Percentiles rank a stretch among this genome's conserved stretches.
phyloP scores from a whole-genome alignment of 768 basidiomycete genomes.

The Sutorius australiensis region DNA sequence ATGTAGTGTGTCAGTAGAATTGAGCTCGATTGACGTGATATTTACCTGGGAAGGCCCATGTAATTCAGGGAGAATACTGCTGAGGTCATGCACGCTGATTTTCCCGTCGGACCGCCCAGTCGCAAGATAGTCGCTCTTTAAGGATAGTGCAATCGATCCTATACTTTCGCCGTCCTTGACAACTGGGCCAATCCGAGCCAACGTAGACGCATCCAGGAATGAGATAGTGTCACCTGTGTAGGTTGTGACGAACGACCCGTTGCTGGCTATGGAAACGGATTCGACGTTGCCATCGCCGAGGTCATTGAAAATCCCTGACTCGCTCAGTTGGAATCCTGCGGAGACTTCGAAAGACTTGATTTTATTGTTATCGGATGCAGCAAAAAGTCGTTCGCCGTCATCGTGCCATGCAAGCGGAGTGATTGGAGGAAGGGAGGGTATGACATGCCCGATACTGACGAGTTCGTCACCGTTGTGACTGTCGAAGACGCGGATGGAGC shows the following conservation, averaged over 20 bases:
- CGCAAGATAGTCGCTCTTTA: neutral
- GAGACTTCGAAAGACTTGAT: neutral
- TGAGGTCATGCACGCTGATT: neutral
- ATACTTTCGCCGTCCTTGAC: neutral
- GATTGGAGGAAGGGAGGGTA: neutral
- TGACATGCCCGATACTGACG: neutral
- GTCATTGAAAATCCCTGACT: neutral
- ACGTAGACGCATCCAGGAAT: neutral
- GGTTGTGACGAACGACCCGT: neutral
- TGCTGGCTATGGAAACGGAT: neutral
- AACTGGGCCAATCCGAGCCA: neutral
- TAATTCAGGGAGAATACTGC: neutral
- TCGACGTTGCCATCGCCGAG: neutral
- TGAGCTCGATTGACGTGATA: neutral
- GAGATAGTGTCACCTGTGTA: neutral
- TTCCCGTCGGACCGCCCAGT: neutral
- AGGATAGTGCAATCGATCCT: neutral
- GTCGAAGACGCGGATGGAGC: neutral
- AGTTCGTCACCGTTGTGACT: neutral
- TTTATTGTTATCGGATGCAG: neutral
- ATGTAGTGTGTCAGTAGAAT: neutral
- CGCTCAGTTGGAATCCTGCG: neutral
- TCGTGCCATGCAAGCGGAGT: neutral
- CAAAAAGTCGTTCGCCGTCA: neutral
- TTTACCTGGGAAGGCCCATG: neutral